Conservation (phyloP, 345 rosid species). For the Pugionium dolabratum region DNA sequence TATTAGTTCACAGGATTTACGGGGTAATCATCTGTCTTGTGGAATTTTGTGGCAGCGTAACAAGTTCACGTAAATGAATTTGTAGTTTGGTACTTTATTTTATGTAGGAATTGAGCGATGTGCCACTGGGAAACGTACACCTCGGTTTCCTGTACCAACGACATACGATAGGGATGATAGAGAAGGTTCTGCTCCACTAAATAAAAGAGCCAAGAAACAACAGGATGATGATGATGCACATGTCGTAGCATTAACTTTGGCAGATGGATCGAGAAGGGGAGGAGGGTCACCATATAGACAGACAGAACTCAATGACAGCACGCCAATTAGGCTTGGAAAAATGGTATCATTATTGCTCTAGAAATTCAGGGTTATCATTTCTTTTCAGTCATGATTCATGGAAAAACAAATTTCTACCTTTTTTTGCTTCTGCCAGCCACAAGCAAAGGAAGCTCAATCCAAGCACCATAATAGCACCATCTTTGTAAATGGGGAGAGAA, state of each 20-base stretch:
- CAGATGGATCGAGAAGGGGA: constrained; percentile 27
- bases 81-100: constrained; percentile 19
- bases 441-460: constrained; percentile 46
- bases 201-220: constrained; percentile 53
- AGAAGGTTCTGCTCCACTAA: constrained; percentile 45
- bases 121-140: constrained; percentile 89
- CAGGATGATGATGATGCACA: constrained; percentile 42
- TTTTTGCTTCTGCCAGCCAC: constrained; percentile 42
- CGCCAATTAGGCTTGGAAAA: constrained; percentile 40
- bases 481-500: constrained; percentile 47
- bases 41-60: constrained; percentile 26
- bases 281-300: constrained; percentile 25
- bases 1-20: constrained; percentile 12
- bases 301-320: constrained; percentile 25
- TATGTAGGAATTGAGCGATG: constrained; percentile 61
- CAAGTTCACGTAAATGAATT: constrained; percentile 13
- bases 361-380: constrained; percentile 1
- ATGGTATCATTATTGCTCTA: constrained; percentile 50
- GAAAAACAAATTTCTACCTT: constrained; percentile 8
- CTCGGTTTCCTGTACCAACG: constrained; percentile 70
- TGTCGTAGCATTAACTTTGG: constrained; percentile 36
- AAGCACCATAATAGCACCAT: constrained; percentile 46
- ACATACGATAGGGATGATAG: constrained; percentile 45
- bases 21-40: constrained; percentile 11
- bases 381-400: constrained; percentile 12